Base-by-base conservation (phyloP, 2,329 filamentous ascomycete genomes). In the Fulvia fulva region DNA sequence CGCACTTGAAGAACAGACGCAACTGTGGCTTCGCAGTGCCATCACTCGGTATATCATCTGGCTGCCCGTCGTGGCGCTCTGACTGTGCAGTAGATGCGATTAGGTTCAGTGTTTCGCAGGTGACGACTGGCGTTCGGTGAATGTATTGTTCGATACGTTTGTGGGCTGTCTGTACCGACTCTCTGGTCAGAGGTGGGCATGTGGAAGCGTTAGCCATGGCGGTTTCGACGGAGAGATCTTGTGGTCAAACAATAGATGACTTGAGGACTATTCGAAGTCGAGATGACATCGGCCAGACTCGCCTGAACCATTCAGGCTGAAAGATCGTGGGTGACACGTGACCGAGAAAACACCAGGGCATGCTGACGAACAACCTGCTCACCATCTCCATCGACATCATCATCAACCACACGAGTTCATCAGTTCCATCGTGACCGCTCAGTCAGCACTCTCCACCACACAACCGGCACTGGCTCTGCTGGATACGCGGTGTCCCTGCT, bases 1-100 rank as follows among this genome's bases (percentile, higher is more conserved):
- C 93, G 74, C 91, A 95, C 78, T 97, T 97, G 83, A 97, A 96
- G 79, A 90, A 94, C 53, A 97, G 80, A 12, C 85, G 80, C 41
- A 96, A 77, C 51, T 77, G 83, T 0, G 91, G 91, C 3, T 72
- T 77, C 0, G 88, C 84, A 0, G 86, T 65, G 19, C 56, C 64
- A 34, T 28, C 22, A 5, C 55, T 56, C 1, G 47, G 46, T n/a
- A 53, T 57, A 41, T 54, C 50, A 8, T 57, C 52, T 21, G 64
- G 55, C 19, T 60, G 51, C 8, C 60, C 60, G 32, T 62, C 61
- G 21, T 55, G 46, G 58, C 68, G 44, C 56, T 68, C 59, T 12
- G 80, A 73, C 63, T 88, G 86, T 7, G 88, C 84, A 22, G 83
- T 87, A 2, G 89, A 95, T 16, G 91, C 91, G 61, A 97, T 78